These are phyloP conservation scores for Quercus wislizeni DNA, from an alignment of 306 rosid species.

Conservation along the genomic window DNA sequence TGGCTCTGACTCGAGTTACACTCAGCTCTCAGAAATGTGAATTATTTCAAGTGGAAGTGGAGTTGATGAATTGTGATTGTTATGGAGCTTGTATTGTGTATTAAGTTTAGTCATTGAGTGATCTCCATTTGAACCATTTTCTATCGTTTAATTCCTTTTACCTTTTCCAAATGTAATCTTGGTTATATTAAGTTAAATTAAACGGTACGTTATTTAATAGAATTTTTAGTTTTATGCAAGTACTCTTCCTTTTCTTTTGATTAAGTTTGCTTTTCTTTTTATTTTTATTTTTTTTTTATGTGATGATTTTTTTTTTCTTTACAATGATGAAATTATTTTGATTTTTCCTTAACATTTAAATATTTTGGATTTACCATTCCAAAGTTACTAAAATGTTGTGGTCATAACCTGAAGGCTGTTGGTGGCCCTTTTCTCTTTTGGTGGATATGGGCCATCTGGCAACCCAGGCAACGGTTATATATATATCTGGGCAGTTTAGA, in stretches of 20 bases:
- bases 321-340: too few relatives aligned
- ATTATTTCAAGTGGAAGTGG: not conserved
- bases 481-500: too few relatives aligned
- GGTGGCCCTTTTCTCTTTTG: too few relatives aligned
- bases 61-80: not conserved
- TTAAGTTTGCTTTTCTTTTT: too few relatives aligned
- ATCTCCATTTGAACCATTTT: not conserved
- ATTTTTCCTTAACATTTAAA: too few relatives aligned
- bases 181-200: not conserved
- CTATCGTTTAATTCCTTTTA: not conserved
- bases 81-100: not conserved
- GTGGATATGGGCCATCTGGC: too few relatives aligned
- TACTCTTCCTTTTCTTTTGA: not conserved
- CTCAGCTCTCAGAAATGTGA: not conserved
- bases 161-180: not conserved
- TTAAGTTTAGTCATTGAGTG: not conserved
- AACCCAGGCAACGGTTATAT: too few relatives aligned
- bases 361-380: too few relatives aligned
- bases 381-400: too few relatives aligned
- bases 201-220: not conserved
- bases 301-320: too few relatives aligned
- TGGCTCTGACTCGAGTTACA: not conserved
- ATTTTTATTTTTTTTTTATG: too few relatives aligned
- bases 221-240: not conserved
- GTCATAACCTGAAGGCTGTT: too few relatives aligned